These are phyloP conservation scores for Neoboletus subvelutipes DNA, from an alignment of 768 basidiomycete genomes.

Conservation along the genomic window DNA sequence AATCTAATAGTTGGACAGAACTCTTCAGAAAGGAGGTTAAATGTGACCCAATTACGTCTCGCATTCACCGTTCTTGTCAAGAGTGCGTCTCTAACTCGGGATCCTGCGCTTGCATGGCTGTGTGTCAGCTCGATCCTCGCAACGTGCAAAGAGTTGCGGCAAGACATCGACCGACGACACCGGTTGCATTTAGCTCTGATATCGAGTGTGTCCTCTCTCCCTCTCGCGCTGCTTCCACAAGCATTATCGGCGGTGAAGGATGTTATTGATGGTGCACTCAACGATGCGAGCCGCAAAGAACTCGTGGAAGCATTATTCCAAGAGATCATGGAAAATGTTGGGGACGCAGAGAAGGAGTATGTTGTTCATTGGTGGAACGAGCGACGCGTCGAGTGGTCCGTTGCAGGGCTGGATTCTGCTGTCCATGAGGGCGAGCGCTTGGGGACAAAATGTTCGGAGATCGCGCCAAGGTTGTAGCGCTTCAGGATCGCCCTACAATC, in stretches of 20 bases:
- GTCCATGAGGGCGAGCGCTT: not conserved
- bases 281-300: conserved; percentile 36
- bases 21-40: conserved; percentile 59
- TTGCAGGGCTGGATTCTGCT: not conserved
- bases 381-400: conserved; percentile 31
- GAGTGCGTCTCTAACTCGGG: conserved; percentile 48
- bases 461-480: conserved; percentile 12
- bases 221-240: conserved; percentile 53
- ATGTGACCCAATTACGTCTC: conserved; percentile 62
- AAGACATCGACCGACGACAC: conserved; percentile 37
- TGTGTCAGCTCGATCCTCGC: conserved; percentile 59
- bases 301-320: conserved; percentile 58
- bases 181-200: conserved; percentile 65
- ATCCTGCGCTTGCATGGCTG: conserved; percentile 60
- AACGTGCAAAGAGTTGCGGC: conserved; percentile 37
- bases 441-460: not conserved
- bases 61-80: conserved; percentile 73
- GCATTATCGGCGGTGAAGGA: conserved; percentile 50
- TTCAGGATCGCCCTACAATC: not conserved
- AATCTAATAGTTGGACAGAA: conserved; percentile 43
- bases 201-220: conserved; percentile 62
- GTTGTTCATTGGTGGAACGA: conserved; percentile 75
- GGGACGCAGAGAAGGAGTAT: conserved; percentile 67
- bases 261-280: conserved; percentile 32
- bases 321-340: conserved; percentile 63